Conservation (phyloP, 2,329 filamentous ascomycete species). For the Onygenales sp. region DNA sequence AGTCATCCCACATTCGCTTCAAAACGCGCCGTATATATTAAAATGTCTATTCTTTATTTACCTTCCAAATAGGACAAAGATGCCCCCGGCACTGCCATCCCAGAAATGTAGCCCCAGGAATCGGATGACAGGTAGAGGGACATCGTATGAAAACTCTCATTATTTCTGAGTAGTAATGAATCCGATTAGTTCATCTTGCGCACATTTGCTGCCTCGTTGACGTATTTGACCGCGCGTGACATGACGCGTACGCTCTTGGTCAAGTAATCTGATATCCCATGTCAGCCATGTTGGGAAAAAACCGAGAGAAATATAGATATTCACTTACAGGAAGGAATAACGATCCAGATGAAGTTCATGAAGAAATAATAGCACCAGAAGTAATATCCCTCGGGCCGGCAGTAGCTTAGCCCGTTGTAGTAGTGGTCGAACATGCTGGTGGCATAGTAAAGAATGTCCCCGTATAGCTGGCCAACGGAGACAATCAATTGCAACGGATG, state of each 20-base stretch:
- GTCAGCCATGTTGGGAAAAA: not conserved
- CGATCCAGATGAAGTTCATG: conserved; percentile 59
- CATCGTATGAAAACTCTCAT: no score
- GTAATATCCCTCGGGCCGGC: conserved; percentile 53
- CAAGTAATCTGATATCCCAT: conserved; percentile 21
- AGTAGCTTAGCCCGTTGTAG: conserved; percentile 45
- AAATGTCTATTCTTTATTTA: no score
- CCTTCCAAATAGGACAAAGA: no score
- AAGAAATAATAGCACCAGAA: conserved; percentile 58
- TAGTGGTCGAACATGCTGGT: conserved; percentile 54
- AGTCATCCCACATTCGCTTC: no score
- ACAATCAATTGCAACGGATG: conserved; percentile 52
- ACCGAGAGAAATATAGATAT: not conserved
- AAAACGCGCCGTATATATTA: no score
- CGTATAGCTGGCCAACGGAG: conserved; percentile 55
- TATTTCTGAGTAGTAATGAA: no score
- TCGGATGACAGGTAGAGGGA: not conserved
- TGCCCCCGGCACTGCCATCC: no score
- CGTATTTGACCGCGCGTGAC: conserved; percentile 19
- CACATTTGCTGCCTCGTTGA: conserved; percentile 13
- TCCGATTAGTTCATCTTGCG: conserved; percentile 20
- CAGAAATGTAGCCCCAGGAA: not conserved
- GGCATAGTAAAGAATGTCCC: conserved; percentile 55
- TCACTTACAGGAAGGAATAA: conserved; percentile 47
- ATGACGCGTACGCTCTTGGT: conserved; percentile 21